Percentiles rank a stretch among this genome's conserved stretches.
Conservation (phyloP, 495 filamentous ascomycete genomes). For the Bathelium albidoporum region DNA sequence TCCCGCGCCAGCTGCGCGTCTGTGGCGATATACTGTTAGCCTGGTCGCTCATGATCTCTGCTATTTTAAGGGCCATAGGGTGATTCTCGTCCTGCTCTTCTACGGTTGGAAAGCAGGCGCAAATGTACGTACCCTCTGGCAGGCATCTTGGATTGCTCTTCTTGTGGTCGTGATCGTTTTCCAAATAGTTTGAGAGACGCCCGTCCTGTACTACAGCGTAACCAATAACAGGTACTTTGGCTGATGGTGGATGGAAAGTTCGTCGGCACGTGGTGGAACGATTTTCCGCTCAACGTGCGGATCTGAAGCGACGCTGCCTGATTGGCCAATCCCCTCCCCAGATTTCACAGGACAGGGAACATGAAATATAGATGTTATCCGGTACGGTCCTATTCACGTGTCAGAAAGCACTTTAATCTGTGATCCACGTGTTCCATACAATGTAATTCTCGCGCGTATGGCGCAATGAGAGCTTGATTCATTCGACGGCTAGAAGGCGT, state of each 20-base stretch:
- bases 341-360: too few species aligned
- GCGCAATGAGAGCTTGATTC: too few species aligned
- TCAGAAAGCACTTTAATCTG: too few species aligned
- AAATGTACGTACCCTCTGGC: constrained; percentile 4
- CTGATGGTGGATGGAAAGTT: not conserved
- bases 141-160: not conserved
- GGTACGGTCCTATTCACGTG: too few species aligned
- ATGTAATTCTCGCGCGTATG: too few species aligned
- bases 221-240: not conserved
- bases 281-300: not conserved
- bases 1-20: constrained; percentile 41
- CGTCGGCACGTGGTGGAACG: not conserved
- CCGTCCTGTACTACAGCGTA: too few species aligned
- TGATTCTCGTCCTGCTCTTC: too few species aligned
- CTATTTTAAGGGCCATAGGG: not conserved
- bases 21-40: not conserved
- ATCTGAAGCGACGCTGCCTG: not conserved
- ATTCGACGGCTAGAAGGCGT: too few species aligned
- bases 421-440: too few species aligned
- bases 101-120: too few species aligned
- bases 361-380: too few species aligned
- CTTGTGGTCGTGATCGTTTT: not conserved
- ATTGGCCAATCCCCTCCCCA: not conserved
- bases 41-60: not conserved
- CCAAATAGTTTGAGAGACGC: not conserved